Evolutionary conservation across 1,284 basidiomycete species (phyloP), one percentile per base, ranked within the genome.

Genomic region (Fistulinella staudtii): DNA sequence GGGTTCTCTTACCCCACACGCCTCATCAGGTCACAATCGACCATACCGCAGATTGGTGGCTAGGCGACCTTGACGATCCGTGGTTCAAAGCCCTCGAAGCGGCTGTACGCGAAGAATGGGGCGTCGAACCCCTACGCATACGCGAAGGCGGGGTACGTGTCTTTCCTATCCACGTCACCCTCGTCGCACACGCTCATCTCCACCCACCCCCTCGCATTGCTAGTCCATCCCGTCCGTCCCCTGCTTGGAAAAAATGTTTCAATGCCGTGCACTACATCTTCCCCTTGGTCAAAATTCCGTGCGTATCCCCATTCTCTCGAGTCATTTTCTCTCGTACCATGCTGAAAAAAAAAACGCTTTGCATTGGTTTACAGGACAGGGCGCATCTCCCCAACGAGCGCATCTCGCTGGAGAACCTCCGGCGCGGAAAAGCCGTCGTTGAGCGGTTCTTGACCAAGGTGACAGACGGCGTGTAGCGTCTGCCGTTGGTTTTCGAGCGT

Each of bases 21-120:
- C n/a, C n/a, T n/a, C n/a, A 8, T 18, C 50, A 93, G 87, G 73
- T 94, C 39, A 73, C 71, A 22, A 81, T 97, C 39, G 83, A 89
- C 36, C 89, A 93, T 52, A 85, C 80, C 1, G 93, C 93, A 0
- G 87, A 93, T 57, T 99, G 94, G 93, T 99, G 95, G 95, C 74
- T 97, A 1, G 93, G 93, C 0, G 80, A 87, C 38, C 75, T 93
- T 22, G 79, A 90, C 40, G 85, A 85, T 48, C 74, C 76, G 3
- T 95, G 89, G 79, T 93, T 93, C 71, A 76, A 80, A 53, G 84
- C 88, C 0, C 74, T 98, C 17, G 89, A 93, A 61, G 71, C 73
- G 30, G 86, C 92, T 8, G 80, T 97, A 0, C 72, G 77, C 47
- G 82, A 90, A 36, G 90, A 94, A 55, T 96, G 92, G 93, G 82